Base-by-base conservation (phyloP, 352 stramenopile genomes). In the Ochromonadaceae sp. region DNA sequence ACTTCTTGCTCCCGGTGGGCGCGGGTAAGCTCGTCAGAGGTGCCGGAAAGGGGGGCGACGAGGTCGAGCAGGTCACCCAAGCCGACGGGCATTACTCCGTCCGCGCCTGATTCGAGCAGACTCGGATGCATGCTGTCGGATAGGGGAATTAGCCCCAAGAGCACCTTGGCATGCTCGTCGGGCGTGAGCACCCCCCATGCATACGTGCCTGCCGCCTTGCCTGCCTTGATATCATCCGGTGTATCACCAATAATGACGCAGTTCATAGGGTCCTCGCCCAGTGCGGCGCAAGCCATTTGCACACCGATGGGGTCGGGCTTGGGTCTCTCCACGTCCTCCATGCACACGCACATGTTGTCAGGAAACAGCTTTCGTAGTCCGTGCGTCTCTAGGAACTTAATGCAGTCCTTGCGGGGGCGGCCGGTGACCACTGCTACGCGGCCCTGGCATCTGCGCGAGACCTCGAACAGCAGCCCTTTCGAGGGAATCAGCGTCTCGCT, bases 161-260 rank as follows among this genome's bases (percentile, higher is more conserved):
- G 72, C 26, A 78, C 74, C 67, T 84, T 82, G 47, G 82, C 82
- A 50, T 85, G 78, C 47, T 78, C 79, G 65, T 91, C 82, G 0
- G 85, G 84, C 7, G 86, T 81, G 12, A 74, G n/a, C 52, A 95
- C 84, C 15, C 83, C 86, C 40, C 85, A 83, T 2, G 78, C 81
- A n/a, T 68, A 25, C 1, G 78, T 76, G 1, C 79, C 80, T 2
- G 87, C 85, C 10, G 75, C 72, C 1, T 84, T 72, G 9, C 81
- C 89, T 0, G 91, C 86, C 25, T 80, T 67, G 65, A 96, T 85
- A 70, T 98, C 91, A 70, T 98, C 91, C 3, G 93, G 88, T 3
- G 91, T 98, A 74, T 98, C 91, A 10, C 91, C 91, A 3, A 97
- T 76, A 79, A 97, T 93, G 43, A 83, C 76, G 0, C 84, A 86